phyloP scores from a whole-genome alignment of 2,329 filamentous ascomycete genomes.

The Cercospora sp. region DNA sequence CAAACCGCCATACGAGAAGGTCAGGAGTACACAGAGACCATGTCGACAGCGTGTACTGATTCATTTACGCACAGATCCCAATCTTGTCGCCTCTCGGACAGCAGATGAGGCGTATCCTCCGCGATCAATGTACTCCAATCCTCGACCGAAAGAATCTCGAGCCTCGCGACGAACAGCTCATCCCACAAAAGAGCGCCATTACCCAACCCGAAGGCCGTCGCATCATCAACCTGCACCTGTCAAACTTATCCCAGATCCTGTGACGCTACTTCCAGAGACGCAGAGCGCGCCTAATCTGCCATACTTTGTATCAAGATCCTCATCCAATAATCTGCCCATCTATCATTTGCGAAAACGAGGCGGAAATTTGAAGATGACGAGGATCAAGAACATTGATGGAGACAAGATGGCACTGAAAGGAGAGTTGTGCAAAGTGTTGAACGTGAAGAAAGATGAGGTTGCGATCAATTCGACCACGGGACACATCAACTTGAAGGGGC shows the following conservation, averaged over 20 bases:
- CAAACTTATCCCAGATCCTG: slow-evolving; percentile 32
- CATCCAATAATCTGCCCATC: slow-evolving; percentile 69
- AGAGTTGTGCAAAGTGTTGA: slow-evolving; percentile 62
- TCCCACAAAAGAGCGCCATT: slow-evolving; percentile 37
- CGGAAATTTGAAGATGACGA: slow-evolving; percentile 71
- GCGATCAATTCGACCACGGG: slow-evolving; percentile 63
- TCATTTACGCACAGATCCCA: slow-evolving; percentile 29
- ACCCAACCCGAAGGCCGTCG: slow-evolving; percentile 35
- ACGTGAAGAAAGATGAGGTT: slow-evolving; percentile 49
- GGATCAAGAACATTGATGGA: slow-evolving; percentile 77
- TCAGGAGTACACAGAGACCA: background rate
- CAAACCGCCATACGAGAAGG: slow-evolving; percentile 11
- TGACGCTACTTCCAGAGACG: slow-evolving; percentile 30
- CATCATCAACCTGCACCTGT: slow-evolving; percentile 25
- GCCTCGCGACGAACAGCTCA: slow-evolving; percentile 39
- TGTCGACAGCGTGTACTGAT: background rate
- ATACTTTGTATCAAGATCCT: slow-evolving; percentile 73
- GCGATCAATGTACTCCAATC: slow-evolving; percentile 35
- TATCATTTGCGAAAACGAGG: slow-evolving; percentile 74
- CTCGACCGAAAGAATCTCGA: slow-evolving; percentile 40
- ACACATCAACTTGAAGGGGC: slow-evolving; percentile 68
- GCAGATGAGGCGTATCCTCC: slow-evolving; percentile 38
- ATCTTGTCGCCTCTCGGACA: slow-evolving; percentile 38
- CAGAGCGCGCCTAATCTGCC: slow-evolving; percentile 51
- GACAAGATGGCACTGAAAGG: slow-evolving; percentile 62